phyloP scores from a whole-genome alignment of 2,329 filamentous ascomycete genomes.

The Phyllosticta citrichinensis region DNA sequence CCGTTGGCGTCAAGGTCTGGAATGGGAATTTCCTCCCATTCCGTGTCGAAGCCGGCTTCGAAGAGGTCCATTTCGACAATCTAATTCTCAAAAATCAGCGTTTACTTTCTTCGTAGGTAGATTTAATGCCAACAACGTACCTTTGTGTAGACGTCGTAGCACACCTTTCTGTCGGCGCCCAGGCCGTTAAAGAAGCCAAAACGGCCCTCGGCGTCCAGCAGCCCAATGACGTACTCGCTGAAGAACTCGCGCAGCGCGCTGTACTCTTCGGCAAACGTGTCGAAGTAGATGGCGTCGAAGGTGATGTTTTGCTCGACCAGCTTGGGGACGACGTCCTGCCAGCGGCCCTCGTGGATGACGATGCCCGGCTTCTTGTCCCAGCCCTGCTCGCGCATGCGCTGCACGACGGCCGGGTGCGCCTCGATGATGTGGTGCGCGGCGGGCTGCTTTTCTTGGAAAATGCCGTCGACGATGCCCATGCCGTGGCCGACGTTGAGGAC shows the following conservation, averaged over 20 bases:
- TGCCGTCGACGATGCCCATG: slow-evolving; percentile 41
- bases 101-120: not conserved
- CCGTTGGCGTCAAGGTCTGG: slow-evolving; percentile 59
- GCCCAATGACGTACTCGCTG: slow-evolving; percentile 69
- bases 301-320: slow-evolving; percentile 33
- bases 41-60: slow-evolving; percentile 80
- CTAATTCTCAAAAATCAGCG: slow-evolving; percentile 13
- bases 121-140: slow-evolving; percentile 24
- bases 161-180: slow-evolving; percentile 82
- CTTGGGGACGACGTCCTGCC: slow-evolving; percentile 39
- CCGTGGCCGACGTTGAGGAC: slow-evolving; percentile 42
- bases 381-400: slow-evolving; percentile 35
- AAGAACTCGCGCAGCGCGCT: slow-evolving; percentile 77
- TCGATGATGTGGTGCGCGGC: slow-evolving; percentile 41
- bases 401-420: slow-evolving; percentile 40
- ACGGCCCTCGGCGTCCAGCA: slow-evolving; percentile 54
- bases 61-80: slow-evolving; percentile 81
- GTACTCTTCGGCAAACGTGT: slow-evolving; percentile 96
- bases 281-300: slow-evolving; percentile 68
- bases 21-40: slow-evolving; percentile 72
- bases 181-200: slow-evolving; percentile 65
- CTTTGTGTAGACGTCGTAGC: slow-evolving; percentile 91
- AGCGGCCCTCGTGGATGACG: slow-evolving; percentile 37
- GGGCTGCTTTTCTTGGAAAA: slow-evolving; percentile 34
- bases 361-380: slow-evolving; percentile 42